These are phyloP conservation scores for Ceratocystis eucalypticola DNA, from an alignment of 2,329 filamentous ascomycete species.

Conservation along the genomic window DNA sequence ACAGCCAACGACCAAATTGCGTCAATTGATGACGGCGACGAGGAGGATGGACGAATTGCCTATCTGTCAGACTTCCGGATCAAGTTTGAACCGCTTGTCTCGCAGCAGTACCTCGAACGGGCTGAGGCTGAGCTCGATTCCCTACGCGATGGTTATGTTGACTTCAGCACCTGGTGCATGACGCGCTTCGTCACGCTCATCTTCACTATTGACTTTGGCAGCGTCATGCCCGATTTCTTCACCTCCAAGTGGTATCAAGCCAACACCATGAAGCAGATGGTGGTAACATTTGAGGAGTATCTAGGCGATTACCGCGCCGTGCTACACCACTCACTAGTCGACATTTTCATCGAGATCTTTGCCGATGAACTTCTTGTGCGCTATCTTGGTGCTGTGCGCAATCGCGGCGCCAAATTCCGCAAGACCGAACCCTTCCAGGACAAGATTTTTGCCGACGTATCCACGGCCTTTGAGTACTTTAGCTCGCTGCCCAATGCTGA, in stretches of 20 bases:
- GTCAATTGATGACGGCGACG: conserved; percentile 85
- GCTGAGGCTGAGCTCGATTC: conserved; percentile 58
- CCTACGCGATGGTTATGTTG: conserved; percentile 83
- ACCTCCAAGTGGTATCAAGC: conserved; percentile 77
- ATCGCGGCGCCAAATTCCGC: conserved; percentile 80
- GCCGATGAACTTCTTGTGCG: conserved; percentile 78
- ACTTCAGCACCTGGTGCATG: conserved; percentile 87
- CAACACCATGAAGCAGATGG: conserved; percentile 83
- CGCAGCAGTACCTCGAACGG: conserved; percentile 64
- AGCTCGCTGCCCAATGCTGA: conserved; percentile 55
- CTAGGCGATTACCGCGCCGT: conserved; percentile 73
- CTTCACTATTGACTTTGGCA: conserved; percentile 77
- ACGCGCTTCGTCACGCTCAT: conserved; percentile 74
- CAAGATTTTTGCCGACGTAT: conserved; percentile 85
- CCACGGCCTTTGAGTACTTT: conserved; percentile 85
- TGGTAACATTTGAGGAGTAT: conserved; percentile 91
- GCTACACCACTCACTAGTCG: conserved; percentile 72
- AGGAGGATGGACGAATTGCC: conserved; percentile 54
- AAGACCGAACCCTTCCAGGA: conserved; percentile 77
- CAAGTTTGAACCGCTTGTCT: conserved; percentile 69
- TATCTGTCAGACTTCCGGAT: conserved; percentile 79
- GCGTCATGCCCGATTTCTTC: conserved; percentile 80
- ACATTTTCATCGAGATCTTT: conserved; percentile 87
- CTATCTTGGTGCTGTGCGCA: conserved; percentile 74
- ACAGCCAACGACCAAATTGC: conserved; percentile 98